A percentile compares a stretch with the other conserved stretches of the same genome.
Conservation (phyloP, 1,284 basidiomycete genomes). For the Ustilago sp. region DNA sequence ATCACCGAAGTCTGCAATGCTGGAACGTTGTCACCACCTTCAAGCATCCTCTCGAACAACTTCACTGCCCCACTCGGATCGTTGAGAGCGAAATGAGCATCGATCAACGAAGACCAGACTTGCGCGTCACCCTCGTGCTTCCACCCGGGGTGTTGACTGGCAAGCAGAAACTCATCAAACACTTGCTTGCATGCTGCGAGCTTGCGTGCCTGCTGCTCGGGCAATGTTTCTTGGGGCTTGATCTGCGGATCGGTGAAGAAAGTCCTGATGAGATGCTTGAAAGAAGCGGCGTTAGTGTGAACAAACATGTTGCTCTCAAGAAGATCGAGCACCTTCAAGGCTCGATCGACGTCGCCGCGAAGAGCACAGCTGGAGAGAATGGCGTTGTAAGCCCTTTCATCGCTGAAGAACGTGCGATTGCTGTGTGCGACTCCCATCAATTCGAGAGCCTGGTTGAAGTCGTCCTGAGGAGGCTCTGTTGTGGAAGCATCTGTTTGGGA, state of each 20-base stretch:
- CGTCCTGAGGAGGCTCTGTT: conserved; percentile 68
- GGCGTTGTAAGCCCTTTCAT: conserved; percentile 72
- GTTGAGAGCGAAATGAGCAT: conserved; percentile 78
- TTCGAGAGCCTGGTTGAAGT: conserved; percentile 73
- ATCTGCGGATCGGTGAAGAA: conserved; percentile 48
- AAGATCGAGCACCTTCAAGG: conserved; percentile 78
- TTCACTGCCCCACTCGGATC: conserved; percentile 77
- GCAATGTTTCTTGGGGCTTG: conserved; percentile 64
- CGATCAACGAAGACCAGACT: conserved; percentile 82
- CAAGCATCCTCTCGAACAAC: conserved; percentile 80
- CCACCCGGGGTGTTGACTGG: conserved; percentile 67
- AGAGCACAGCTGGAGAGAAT: conserved; percentile 78
- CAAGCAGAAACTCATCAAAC: conserved; percentile 76
- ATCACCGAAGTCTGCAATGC: conserved; percentile 75
- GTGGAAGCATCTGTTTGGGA: conserved; percentile 13
- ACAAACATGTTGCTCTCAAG: conserved; percentile 74
- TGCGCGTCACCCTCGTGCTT: conserved; percentile 67
- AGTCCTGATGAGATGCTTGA: conserved; percentile 75
- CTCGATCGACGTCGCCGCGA: conserved; percentile 76
- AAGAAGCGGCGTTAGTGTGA: conserved; percentile 72
- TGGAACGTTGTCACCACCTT: conserved; percentile 70
- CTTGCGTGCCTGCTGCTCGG: conserved; percentile 74
- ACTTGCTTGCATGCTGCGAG: conserved; percentile 76
- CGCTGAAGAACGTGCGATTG: conserved; percentile 69
- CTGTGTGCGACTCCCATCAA: conserved; percentile 72